These are phyloP conservation scores for Mariannaea elegans DNA, from an alignment of 2,329 filamentous ascomycete genomes.

Conservation along the genomic window DNA sequence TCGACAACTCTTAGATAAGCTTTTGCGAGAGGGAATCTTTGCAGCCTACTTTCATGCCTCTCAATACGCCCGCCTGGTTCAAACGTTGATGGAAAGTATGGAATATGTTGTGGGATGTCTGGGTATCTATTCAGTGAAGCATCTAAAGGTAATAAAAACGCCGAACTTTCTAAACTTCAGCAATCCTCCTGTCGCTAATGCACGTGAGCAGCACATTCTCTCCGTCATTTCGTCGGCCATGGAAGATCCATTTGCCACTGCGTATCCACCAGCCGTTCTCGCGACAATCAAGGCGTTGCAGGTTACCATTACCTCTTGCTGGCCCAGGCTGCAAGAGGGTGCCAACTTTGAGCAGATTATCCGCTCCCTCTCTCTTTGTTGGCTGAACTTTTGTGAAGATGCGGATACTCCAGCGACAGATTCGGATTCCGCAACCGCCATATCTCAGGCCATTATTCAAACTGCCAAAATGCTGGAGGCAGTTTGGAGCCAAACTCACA, in stretches of 20 bases:
- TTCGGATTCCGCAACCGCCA: conserved; percentile 1
- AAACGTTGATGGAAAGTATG: conserved; percentile 63
- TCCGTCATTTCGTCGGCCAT: conserved; percentile 73
- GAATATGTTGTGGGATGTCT: conserved; percentile 61
- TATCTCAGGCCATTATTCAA: conserved; percentile 28
- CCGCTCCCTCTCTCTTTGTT: conserved; percentile 68
- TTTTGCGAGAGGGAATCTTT: conserved; percentile 66
- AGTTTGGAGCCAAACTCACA: conserved; percentile 33
- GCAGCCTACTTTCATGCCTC: conserved; percentile 65
- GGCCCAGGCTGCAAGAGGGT: conserved; percentile 69
- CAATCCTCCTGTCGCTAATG: conserved; percentile 16
- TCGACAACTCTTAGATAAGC: conserved; percentile 58
- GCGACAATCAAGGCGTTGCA: conserved; percentile 64
- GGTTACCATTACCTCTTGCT: conserved; percentile 68
- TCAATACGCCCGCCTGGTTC: conserved; percentile 65
- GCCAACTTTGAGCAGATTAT: conserved; percentile 71
- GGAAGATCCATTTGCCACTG: conserved; percentile 72
- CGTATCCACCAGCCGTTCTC: conserved; percentile 61
- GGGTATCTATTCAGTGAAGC: conserved; percentile 70
- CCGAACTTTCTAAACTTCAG: neutral
- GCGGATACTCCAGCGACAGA: conserved; percentile 39
- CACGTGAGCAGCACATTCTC: conserved; percentile 65
- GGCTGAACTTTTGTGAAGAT: conserved; percentile 63
- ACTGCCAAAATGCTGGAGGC: conserved; percentile 33
- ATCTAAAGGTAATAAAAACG: conserved; percentile 66